A percentile compares a stretch with the other conserved stretches of the same genome.
phyloP scores from a whole-genome alignment of 176 grass and related monocot genomes.

The Alopecurus myosuroides region DNA sequence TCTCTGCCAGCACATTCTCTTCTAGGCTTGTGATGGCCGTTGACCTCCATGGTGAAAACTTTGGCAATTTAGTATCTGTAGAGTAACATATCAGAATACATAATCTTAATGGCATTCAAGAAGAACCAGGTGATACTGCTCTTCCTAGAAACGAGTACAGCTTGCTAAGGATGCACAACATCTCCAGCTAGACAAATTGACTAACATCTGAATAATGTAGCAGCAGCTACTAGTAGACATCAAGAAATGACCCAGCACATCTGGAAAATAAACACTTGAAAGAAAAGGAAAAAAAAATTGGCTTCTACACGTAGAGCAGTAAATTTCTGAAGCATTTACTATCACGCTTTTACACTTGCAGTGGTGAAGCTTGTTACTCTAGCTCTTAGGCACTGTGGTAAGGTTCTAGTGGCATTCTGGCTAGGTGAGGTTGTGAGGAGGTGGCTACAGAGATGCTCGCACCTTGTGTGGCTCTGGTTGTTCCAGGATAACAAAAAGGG shows the following conservation, averaged over 20 bases:
- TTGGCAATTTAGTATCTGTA: constrained; percentile 23
- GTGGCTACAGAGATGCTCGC: background rate
- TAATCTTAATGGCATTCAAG: background rate
- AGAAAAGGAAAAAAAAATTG: background rate
- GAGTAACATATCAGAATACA: constrained; percentile 17
- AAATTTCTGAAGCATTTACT: background rate
- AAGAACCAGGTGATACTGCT: background rate
- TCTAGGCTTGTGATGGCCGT: constrained; percentile 44
- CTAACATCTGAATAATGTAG: constrained; percentile 7
- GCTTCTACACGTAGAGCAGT: background rate
- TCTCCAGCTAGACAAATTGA: background rate
- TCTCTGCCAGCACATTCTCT: constrained; percentile 30
- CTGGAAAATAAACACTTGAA: constrained; percentile 7
- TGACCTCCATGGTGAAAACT: constrained; percentile 46
- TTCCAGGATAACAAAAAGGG: constrained; percentile 2
- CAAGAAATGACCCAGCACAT: constrained; percentile 25
- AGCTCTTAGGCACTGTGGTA: background rate
- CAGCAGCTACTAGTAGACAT: constrained; percentile 3
- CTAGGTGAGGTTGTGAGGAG: background rate
- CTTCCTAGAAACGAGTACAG: background rate
- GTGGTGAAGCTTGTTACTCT: background rate
- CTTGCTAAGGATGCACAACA: background rate
- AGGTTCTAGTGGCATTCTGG: background rate
- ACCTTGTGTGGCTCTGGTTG: constrained; percentile 13
- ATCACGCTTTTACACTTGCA: background rate